Evolutionary conservation across 768 basidiomycete species (phyloP).

Genomic region (Panaeolus papilionaceus): DNA sequence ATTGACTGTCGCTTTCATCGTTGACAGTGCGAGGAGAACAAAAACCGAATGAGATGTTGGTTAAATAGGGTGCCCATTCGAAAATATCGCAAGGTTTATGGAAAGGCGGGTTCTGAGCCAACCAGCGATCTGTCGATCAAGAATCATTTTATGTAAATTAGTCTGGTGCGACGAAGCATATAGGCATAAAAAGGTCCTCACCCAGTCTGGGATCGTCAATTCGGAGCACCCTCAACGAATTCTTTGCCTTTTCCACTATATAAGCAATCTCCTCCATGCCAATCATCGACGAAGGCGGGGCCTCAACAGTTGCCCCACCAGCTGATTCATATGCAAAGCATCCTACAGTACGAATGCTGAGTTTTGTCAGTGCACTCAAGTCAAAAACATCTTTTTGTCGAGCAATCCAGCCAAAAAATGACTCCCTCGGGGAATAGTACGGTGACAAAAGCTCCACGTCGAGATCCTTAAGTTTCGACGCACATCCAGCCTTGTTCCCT

Average conservation of each 20-base stretch:
- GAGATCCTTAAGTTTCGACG: not conserved
- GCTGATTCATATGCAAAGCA: not conserved
- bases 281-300: not conserved
- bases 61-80: conserved; percentile 5
- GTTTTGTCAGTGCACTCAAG: not conserved
- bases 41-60: not conserved
- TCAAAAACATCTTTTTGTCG: not conserved
- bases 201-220: not conserved
- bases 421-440: not conserved
- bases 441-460: not conserved
- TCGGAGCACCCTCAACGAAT: not conserved
- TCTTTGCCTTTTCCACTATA: not conserved
- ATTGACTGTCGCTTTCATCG: not conserved
- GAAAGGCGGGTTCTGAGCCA: not conserved
- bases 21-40: not conserved
- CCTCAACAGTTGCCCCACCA: not conserved
- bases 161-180: not conserved
- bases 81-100: not conserved
- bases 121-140: not conserved
- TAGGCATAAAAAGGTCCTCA: not conserved
- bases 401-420: not conserved
- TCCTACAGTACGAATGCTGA: not conserved
- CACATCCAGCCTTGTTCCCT: not conserved
- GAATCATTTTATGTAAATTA: not conserved
- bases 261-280: not conserved